Evolutionary conservation across 2,329 filamentous ascomycete genomes (phyloP).

Genomic region (Trichoderma polysporum): DNA sequence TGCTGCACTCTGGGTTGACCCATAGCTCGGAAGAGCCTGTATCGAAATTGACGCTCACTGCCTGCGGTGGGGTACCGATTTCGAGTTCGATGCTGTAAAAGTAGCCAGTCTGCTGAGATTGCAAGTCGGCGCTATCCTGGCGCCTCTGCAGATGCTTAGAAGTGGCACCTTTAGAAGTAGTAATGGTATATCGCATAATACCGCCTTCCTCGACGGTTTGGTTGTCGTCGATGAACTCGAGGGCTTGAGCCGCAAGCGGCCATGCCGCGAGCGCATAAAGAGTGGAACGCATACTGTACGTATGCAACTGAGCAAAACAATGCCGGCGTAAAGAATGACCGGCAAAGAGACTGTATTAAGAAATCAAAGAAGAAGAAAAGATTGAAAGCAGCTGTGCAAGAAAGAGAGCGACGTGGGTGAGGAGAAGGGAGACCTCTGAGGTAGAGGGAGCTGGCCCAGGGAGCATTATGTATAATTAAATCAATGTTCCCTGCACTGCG

Average conservation of each 20-base stretch:
- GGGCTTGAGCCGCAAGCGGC: conserved; percentile 30
- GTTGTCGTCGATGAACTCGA: conserved; percentile 27
- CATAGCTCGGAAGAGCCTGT: conserved; percentile 44
- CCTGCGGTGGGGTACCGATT: conserved; percentile 40
- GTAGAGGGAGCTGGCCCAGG: conserved; percentile 11
- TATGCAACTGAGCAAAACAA: conserved; percentile 9
- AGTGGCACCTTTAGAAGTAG: conserved; percentile 30
- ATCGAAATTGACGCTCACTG: conserved; percentile 42
- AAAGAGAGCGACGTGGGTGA: conserved; percentile 20
- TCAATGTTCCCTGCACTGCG: background rate
- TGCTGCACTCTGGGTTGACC: conserved; percentile 43
- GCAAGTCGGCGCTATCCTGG: conserved; percentile 30
- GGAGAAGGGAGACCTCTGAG: conserved; percentile 6
- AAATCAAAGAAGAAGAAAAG: conserved; percentile 1
- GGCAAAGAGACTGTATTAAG: conserved; percentile 11
- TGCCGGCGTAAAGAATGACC: conserved; percentile 22
- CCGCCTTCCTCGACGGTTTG: conserved; percentile 27
- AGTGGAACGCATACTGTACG: conserved; percentile 32
- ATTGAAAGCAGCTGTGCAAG: conserved; percentile 15
- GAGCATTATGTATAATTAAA: conserved; percentile 18
- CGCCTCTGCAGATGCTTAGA: conserved; percentile 32
- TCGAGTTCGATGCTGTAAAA: conserved; percentile 41
- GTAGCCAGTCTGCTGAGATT: conserved; percentile 33
- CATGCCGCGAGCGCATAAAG: conserved; percentile 32
- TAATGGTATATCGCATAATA: conserved; percentile 34